Evolutionary conservation across 106 monocot species (phyloP).

Genomic region (Dendrobium chrysotoxum): DNA sequence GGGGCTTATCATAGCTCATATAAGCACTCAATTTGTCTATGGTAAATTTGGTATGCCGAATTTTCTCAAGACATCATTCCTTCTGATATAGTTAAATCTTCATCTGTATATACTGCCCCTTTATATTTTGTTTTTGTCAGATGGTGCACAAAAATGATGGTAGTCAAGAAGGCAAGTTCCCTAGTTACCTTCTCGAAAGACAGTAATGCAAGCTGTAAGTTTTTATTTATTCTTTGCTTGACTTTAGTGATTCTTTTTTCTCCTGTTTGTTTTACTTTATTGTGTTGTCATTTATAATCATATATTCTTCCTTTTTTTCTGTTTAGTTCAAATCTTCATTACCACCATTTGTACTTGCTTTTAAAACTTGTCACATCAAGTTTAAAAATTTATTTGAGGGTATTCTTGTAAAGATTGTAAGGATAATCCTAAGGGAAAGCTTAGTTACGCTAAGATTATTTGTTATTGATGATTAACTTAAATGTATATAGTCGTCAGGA

Average conservation of each 20-base stretch:
- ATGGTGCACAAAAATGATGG: slow-evolving; percentile 1
- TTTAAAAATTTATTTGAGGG: background rate
- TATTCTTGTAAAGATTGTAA: background rate
- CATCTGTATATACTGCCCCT: background rate
- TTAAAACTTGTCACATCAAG: background rate
- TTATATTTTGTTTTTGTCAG: slow-evolving; percentile 7
- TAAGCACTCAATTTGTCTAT: background rate
- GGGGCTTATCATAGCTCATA: background rate
- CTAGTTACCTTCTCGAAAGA: background rate
- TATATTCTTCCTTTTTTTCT: background rate
- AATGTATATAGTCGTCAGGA: background rate
- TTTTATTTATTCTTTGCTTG: background rate
- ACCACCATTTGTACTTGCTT: background rate
- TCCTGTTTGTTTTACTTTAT: background rate
- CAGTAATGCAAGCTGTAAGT: background rate
- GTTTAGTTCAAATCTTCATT: background rate
- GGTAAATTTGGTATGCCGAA: background rate
- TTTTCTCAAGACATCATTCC: background rate
- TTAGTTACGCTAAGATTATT: background rate
- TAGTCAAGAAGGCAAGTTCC: background rate
- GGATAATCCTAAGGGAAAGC: background rate
- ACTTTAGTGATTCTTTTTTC: background rate
- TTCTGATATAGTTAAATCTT: background rate
- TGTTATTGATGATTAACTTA: background rate
- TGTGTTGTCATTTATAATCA: background rate